Evolutionary conservation across 768 basidiomycete species (phyloP).

Genomic region (Trametes cingulata): DNA sequence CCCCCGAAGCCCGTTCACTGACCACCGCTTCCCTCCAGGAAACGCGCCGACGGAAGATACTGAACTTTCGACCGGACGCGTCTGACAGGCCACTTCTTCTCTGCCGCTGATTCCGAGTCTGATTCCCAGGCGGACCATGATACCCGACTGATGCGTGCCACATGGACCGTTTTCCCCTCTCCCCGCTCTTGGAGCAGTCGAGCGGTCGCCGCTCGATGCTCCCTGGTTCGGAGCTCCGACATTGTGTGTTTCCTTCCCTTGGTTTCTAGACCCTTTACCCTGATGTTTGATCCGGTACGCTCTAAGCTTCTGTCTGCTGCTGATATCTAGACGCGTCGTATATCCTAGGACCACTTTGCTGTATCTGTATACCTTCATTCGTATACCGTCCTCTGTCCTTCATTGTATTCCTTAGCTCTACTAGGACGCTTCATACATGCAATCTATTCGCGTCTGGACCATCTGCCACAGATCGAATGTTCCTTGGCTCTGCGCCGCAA

Average conservation of each 20-base stretch:
- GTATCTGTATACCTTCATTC: not conserved
- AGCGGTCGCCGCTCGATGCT: not conserved
- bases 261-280: not conserved
- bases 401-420: not conserved
- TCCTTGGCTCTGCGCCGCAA: slow-evolving; percentile 12
- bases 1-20: not conserved
- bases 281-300: not conserved
- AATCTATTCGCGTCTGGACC: not conserved
- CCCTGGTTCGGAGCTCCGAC: not conserved
- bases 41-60: slow-evolving; percentile 5
- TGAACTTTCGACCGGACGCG: slow-evolving; percentile 10
- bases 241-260: not conserved
- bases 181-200: not conserved
- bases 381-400: not conserved
- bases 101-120: slow-evolving; percentile 7
- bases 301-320: not conserved
- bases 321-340: not conserved
- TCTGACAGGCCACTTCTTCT: slow-evolving; percentile 1
- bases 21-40: not conserved
- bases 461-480: slow-evolving; percentile 3
- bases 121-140: slow-evolving; percentile 19
- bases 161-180: slow-evolving; percentile 1
- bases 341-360: not conserved
- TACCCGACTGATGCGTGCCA: slow-evolving; percentile 20
- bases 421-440: not conserved